phyloP scores from a whole-genome alignment of 2,329 filamentous ascomycete genomes.

The Talaromyces funiculosus region DNA sequence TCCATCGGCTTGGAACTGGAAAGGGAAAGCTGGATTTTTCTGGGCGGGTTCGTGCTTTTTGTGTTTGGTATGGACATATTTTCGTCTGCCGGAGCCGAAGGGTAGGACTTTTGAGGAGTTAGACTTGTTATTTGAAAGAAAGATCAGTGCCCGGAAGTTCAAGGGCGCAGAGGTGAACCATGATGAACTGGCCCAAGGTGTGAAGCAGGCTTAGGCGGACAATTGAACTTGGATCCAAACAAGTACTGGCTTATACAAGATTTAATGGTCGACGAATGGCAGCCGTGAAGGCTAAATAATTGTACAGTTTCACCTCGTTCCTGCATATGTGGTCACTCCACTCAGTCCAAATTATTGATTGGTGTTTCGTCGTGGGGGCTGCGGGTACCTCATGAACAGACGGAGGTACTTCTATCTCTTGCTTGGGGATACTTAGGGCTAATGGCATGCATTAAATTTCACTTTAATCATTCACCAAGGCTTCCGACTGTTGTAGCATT shows the following conservation, averaged over 20 bases:
- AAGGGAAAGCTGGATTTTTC: slow-evolving; percentile 82
- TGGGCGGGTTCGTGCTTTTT: slow-evolving; percentile 75
- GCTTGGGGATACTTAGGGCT: background rate
- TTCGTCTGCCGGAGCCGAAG: slow-evolving; percentile 71
- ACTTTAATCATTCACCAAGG: background rate
- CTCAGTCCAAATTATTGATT: background rate
- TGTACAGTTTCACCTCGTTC: background rate
- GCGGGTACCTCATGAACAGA: background rate
- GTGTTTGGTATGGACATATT: slow-evolving; percentile 75
- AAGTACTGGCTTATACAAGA: too few relatives aligned
- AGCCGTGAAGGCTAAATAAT: too few relatives aligned
- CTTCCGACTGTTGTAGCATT: background rate
- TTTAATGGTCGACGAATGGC: too few relatives aligned
- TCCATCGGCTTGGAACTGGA: slow-evolving; percentile 78
- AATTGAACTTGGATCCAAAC: background rate
- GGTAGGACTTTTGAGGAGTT: slow-evolving; percentile 81
- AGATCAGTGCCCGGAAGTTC: slow-evolving; percentile 68
- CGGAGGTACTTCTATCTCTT: background rate
- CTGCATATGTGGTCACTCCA: background rate
- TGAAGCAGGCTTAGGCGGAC: background rate
- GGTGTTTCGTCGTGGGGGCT: background rate
- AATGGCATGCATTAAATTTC: background rate
- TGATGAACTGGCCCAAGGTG: slow-evolving; percentile 37
- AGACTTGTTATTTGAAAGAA: slow-evolving; percentile 73
- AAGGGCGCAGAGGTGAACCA: slow-evolving; percentile 52